Base-by-base conservation (phyloP, 2,329 filamentous ascomycete genomes). In the Akanthomyces lecanii region DNA sequence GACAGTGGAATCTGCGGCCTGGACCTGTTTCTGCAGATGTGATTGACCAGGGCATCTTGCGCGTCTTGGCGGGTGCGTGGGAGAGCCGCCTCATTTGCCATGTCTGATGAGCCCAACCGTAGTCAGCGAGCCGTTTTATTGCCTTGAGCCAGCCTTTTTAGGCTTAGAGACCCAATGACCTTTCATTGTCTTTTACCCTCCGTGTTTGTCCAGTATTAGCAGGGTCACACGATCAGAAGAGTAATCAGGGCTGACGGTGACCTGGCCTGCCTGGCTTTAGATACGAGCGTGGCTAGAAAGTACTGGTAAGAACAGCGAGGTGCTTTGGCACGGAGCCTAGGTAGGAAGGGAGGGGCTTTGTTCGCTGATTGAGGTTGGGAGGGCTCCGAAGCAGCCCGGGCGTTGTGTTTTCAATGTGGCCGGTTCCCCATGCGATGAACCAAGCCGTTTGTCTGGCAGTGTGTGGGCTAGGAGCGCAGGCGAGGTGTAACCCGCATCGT, bases 11-110 rank as follows among this genome's bases (percentile, higher is more conserved):
- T 44, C 48, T 52, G 57, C 57, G 56, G 14, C 45, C 42, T 38
- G 45, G 33, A 23, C n/a, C n/a, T 38, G 45, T 42, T 60, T 18
- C 57, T 60, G 44, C 57, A 60, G 47, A 60, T 33, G 36, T 47
- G 53, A 38, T 12, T 44, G 55, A 58, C 44, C 44, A 38, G 44
- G 55, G 28, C 25, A 21, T n/a, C 11, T 14, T 25, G 33, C 30
- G 45, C n/a, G 56, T 1, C 45, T 48, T 50, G 44, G 56, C 44
- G 45, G 14, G 44, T 48, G 25, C 25, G 21, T 54, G 51, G 30
- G 30, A 53, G n/a, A 54, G 51, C 33, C 51, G 36, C 36, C 51
- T 52, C n/a, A 40, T 23, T 18, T 54, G 51, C 12, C 18, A n/a
- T 28, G 51, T 18, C 21, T 53, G 51, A 23, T 11, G 14, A 28